phyloP scores from a whole-genome alignment of 164 flowering plant species.

The Malania oleifera region DNA sequence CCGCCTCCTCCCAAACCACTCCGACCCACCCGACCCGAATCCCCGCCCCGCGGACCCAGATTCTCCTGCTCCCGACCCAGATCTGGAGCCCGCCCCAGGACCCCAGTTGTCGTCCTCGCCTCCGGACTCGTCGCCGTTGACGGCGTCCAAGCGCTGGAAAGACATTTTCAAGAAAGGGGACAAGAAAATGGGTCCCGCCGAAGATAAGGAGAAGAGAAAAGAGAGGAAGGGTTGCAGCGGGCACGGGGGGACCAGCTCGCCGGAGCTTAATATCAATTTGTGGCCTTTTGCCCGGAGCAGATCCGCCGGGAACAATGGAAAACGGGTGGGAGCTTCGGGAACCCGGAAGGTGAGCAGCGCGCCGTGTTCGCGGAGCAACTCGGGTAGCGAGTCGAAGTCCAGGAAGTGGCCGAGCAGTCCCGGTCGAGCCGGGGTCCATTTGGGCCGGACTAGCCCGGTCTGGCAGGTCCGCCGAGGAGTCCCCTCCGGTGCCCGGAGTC shows the following conservation, averaged over 20 bases:
- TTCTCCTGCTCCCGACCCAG: conserved; percentile 2
- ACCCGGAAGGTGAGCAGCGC: conserved; percentile 83
- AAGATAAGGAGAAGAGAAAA: conserved; percentile 33
- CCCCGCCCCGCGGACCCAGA: conserved; percentile 13
- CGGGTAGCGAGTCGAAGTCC: conserved; percentile 75
- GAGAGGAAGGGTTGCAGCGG: conserved; percentile 34
- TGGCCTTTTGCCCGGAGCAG: conserved; percentile 94
- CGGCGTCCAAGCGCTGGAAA: conserved; percentile 69
- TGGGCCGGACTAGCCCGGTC: conserved; percentile 86
- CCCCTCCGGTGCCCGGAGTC: conserved; percentile 14
- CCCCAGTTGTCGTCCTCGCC: conserved; percentile 11
- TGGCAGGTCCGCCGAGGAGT: conserved; percentile 81
- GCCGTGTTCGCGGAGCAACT: conserved; percentile 93
- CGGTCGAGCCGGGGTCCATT: conserved; percentile 64
- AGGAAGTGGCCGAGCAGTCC: conserved; percentile 81
- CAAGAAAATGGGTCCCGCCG: conserved; percentile 10
- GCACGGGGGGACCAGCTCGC: conserved; percentile 19
- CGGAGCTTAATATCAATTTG: conserved; percentile 74
- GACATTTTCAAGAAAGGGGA: conserved; percentile 53
- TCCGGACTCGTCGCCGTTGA: conserved; percentile 2
- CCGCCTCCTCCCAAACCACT: conserved; percentile 26
- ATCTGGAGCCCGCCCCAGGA: conserved; percentile 8
- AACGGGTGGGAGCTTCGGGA: conserved; percentile 27
- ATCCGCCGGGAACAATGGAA: conserved; percentile 64
- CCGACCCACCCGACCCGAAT: conserved; percentile 5